phyloP scores from a whole-genome alignment of 805 yeast genomes.

The Yarrowia keelungensis region DNA sequence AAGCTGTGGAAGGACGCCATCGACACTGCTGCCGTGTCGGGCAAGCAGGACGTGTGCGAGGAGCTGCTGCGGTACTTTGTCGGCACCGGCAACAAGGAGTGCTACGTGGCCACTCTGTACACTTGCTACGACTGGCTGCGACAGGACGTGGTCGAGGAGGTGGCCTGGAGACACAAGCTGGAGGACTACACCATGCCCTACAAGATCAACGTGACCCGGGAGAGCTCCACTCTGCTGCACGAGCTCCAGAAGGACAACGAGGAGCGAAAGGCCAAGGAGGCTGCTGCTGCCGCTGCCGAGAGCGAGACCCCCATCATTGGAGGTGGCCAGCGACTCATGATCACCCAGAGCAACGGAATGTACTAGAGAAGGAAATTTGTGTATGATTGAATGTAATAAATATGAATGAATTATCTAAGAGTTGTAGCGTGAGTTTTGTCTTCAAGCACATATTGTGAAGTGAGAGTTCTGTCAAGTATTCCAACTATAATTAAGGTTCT shows the following conservation, averaged over 20 bases:
- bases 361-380: conserved; percentile 23
- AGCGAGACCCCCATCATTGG: conserved; percentile 56
- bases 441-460: no score
- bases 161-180: conserved; percentile 88
- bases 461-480: no score
- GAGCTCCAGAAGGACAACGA: conserved; percentile 74
- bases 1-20: conserved; percentile 95
- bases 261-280: conserved; percentile 68
- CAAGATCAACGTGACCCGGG: conserved; percentile 81
- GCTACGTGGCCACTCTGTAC: conserved; percentile 88
- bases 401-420: not conserved
- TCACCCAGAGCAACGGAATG: conserved; percentile 59
- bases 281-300: conserved; percentile 55
- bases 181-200: conserved; percentile 90
- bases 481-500: no score
- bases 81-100: conserved; percentile 95
- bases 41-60: conserved; percentile 80
- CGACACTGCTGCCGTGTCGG: conserved; percentile 86
- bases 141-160: conserved; percentile 84
- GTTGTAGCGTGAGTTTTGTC: no score
- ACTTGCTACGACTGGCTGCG: conserved; percentile 80
- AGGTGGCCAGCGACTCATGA: conserved; percentile 73
- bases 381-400: conserved; percentile 29
- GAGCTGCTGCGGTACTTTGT: conserved; percentile 90
- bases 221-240: conserved; percentile 70